Conservation (phyloP, 108 stramenopile genomes). For the Pseudonitzschia pungens region DNA sequence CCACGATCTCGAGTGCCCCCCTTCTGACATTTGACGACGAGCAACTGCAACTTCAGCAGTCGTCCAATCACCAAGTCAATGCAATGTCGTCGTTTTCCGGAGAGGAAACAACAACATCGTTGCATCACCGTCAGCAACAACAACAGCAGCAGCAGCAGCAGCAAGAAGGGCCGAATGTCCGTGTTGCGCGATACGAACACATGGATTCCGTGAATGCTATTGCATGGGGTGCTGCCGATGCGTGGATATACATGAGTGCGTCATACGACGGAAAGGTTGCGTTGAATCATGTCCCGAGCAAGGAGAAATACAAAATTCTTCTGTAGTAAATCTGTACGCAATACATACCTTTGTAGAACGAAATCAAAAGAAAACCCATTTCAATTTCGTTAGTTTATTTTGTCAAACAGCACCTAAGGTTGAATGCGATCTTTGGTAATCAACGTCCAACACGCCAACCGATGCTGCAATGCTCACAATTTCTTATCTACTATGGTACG, state of each 20-base stretch:
- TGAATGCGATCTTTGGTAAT: too few relatives aligned
- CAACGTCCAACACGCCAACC: too few relatives aligned
- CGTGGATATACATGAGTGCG: slow-evolving; percentile 92
- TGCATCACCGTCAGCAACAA: background rate
- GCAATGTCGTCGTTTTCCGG: slow-evolving; percentile 11
- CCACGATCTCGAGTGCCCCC: slow-evolving; percentile 93
- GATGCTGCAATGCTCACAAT: too few relatives aligned
- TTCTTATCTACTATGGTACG: too few relatives aligned
- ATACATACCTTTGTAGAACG: too few relatives aligned
- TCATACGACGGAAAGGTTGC: slow-evolving; percentile 91
- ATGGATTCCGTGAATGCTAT: slow-evolving; percentile 82
- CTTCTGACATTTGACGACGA: slow-evolving; percentile 76
- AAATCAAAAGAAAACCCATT: too few relatives aligned
- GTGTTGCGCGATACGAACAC: slow-evolving; percentile 85
- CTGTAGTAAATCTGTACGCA: too few relatives aligned
- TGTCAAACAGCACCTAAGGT: too few relatives aligned
- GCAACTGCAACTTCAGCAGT: slow-evolving; percentile 32
- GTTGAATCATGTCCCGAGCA: slow-evolving; percentile 93
- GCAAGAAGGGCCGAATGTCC: slow-evolving; percentile 55
- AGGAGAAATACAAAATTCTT: slow-evolving; percentile 99
- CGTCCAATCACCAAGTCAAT: slow-evolving; percentile 4
- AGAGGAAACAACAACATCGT: slow-evolving; percentile 12
- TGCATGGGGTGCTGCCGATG: slow-evolving; percentile 93
- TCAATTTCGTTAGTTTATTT: too few relatives aligned
- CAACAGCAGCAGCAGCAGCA: background rate